Base-by-base conservation (phyloP, 805 yeast species). In the Yamadazyma paraphyllophila region DNA sequence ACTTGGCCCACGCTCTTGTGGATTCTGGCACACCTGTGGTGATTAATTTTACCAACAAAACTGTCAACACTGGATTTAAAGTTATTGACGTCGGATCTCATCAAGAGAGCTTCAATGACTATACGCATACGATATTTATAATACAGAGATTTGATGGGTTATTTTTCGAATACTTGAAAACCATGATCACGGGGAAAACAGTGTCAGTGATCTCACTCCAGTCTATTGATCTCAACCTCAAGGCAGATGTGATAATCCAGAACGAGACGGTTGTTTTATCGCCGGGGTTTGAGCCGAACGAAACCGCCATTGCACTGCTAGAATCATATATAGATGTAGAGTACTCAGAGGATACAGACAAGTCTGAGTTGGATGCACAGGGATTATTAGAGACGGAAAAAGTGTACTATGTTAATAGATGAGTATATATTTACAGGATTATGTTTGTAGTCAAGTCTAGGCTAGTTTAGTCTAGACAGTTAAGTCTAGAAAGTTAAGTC, bases 21-120 rank as follows among this genome's bases (percentile, higher is more conserved):
- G 31, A 9, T 11, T 4, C 8, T 29, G 31, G 13, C 11, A 3
- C 11, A 9, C 27, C 35, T 3, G 37, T 41, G 12, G 44, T 41
- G 33, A n/a, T 41, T 6, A 41, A 41, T 17, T 41, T 41, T 24
- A 41, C 44, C 31, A 12, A 33, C 13, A 14, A 12, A n/a, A 4
- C 10, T 3, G 10, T 39, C 25, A 17, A 15, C 26, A 29, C 34
- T 3, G 27, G 3, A 6, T 36, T 8, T 10, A 12, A 36, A 17
- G 16, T 14, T 9, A 36, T 36, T 2, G 29, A 36, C 20, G 20
- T 36, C 14, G 33, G 10, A 13, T 15, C 25, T 4, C 12, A 17
- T 15, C 27, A 29, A 16, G 34, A 39, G n/a, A 9, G 12, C n/a
- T 26, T 39, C 6, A 35, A 39, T 6, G 25, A 39, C 8, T 29